These are phyloP conservation scores for Boeremia exigua DNA, from an alignment of 2,329 filamentous ascomycete genomes.

Conservation along the genomic window DNA sequence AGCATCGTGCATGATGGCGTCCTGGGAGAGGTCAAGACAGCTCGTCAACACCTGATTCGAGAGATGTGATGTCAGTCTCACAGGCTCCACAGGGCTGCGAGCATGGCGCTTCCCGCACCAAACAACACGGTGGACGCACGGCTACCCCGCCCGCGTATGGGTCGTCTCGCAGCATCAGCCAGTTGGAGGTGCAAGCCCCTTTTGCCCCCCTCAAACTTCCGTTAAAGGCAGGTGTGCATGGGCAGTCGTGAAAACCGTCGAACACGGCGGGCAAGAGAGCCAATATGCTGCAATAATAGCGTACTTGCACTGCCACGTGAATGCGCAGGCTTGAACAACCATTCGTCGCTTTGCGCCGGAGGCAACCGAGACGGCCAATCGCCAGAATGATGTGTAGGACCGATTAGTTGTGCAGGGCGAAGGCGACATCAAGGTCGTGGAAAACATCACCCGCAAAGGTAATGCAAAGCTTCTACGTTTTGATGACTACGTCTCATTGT, in stretches of 20 bases:
- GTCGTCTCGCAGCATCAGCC: background rate
- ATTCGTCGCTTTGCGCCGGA: conserved; percentile 4
- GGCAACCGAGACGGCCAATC: conserved; percentile 12
- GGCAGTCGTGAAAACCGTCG: conserved; percentile 7
- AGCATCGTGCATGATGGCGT: background rate
- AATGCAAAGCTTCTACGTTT: background rate
- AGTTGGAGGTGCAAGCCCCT: conserved; percentile 6
- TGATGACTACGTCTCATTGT: too few relatives aligned
- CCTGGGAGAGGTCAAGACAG: background rate
- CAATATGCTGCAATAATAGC: conserved; percentile 11
- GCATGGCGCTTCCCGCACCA: background rate
- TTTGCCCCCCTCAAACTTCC: conserved; percentile 7
- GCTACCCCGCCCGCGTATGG: conserved; percentile 1
- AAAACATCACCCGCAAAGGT: background rate
- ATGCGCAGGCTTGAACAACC: background rate
- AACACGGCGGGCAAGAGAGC: conserved; percentile 12
- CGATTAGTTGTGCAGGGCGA: conserved; percentile 16
- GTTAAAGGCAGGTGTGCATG: conserved; percentile 15
- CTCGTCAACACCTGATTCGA: background rate
- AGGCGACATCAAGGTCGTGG: conserved; percentile 1
- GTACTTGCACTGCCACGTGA: conserved; percentile 8
- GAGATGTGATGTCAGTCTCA: background rate
- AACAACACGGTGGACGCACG: background rate
- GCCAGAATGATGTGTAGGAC: conserved; percentile 14
- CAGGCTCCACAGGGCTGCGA: background rate